phyloP scores from a whole-genome alignment of 805 yeast species.

The Cyberlindnera mycetangii region DNA sequence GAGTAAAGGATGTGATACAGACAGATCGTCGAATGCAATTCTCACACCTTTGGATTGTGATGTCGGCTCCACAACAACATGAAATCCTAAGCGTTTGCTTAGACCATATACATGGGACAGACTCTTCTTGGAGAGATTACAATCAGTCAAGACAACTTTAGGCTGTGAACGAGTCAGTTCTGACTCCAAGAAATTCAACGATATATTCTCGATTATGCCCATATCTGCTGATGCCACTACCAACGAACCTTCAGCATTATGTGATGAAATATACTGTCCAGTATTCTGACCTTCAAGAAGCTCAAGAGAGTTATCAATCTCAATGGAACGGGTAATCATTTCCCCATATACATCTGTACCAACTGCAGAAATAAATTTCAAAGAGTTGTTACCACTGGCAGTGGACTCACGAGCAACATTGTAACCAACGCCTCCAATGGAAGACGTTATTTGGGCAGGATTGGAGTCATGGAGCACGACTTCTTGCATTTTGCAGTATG shows the following conservation, averaged over 20 bases:
- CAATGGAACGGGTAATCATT: conserved; percentile 34
- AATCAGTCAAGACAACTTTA: conserved; percentile 55
- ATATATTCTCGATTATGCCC: conserved; percentile 58
- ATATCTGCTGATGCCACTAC: conserved; percentile 82
- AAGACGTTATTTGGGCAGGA: conserved; percentile 56
- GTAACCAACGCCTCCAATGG: conserved; percentile 83
- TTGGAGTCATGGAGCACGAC: conserved; percentile 58
- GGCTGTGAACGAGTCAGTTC: conserved; percentile 45
- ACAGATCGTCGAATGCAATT: conserved; percentile 9
- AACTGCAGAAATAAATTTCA: conserved; percentile 53
- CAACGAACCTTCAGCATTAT: conserved; percentile 58
- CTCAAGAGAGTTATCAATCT: conserved; percentile 27
- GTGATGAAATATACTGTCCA: conserved; percentile 73
- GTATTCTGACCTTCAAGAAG: conserved; percentile 34
- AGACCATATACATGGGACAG: conserved; percentile 34
- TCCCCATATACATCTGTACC: conserved; percentile 59
- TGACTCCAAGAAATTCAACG: conserved; percentile 38
- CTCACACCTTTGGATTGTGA: conserved; percentile 58
- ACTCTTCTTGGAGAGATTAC: conserved; percentile 53
- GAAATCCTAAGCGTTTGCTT: conserved; percentile 27
- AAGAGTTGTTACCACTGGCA: conserved; percentile 30
- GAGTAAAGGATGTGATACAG: conserved; percentile 10
- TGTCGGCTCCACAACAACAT: conserved; percentile 72
- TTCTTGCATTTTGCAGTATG: conserved; percentile 48
- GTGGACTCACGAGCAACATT: conserved; percentile 69